Evolutionary conservation across 805 yeast species (phyloP), one percentile per base, ranked within the genome.

Genomic region (Candida namnaoensis): DNA sequence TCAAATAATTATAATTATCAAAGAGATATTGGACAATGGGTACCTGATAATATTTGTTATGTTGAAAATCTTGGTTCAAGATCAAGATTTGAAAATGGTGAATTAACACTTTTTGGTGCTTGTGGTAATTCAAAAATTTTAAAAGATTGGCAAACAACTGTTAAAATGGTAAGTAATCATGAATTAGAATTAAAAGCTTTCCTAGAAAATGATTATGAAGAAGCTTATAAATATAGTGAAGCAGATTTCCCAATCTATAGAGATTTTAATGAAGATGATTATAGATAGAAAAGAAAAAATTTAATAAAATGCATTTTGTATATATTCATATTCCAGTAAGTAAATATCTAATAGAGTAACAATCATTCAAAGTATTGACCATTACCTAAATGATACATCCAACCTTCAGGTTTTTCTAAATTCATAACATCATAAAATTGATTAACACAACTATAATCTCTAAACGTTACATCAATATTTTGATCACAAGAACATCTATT

Each of bases 401-500:
- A 84, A 8, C 81, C 82, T 34, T 60, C 58, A 39, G 87, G 87
- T 63, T 80, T 82, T 44, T 66, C 58, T 53, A 76, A 54, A 37
- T 70, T 70, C 48, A 72, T 71, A 37, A 78, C 57, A 10, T 72
- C 71, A 64, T 71, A 79, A 65, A 66, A 84, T 57, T 74, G 75
- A 42, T 71, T 64, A 32, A 82, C 74, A 64, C 95, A 84, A 7
- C 87, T 79, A 60, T 80, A 83, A 13, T 73, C 78, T 55, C 71
- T 77, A 77, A 83, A 84, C 9, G 91, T 80, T 60, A 82, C 78
- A 63, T 84, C 95, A 6, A 72, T 68, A 4, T 63, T 58, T 38
- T 86, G 80, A 49, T 78, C 66, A 64, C 95, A 88, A 41, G 73
- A 72, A 71, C 96, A 88, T 44, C 71, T 74, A 53, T 76, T 71